These are phyloP conservation scores for Henckelia pumila DNA, from an alignment of 257 asterid species.

Conservation along the genomic window DNA sequence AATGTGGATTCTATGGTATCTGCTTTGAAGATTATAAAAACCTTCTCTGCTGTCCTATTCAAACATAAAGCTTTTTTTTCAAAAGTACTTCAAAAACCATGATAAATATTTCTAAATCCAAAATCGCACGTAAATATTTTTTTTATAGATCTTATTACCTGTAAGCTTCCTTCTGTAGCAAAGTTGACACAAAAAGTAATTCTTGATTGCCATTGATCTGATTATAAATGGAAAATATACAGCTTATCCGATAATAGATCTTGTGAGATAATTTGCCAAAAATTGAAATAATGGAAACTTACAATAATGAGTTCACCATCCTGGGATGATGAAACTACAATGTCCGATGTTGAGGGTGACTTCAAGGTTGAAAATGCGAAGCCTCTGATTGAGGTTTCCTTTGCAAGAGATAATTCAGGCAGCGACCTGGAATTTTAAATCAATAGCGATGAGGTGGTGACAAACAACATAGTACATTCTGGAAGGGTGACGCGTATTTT, in stretches of 20 bases:
- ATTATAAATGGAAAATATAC: constrained; percentile 19
- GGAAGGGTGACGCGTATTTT: not conserved
- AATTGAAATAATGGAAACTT: constrained; percentile 23
- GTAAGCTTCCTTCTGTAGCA: constrained; percentile 57
- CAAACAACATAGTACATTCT: not conserved
- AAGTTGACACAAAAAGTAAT: constrained; percentile 62
- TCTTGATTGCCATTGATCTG: constrained; percentile 84
- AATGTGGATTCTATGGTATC: not conserved
- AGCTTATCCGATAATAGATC: constrained; percentile 18
- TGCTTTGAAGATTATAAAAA: not conserved
- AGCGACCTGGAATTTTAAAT: constrained; percentile 62
- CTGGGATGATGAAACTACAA: constrained; percentile 55
- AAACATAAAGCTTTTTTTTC: not conserved
- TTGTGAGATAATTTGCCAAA: constrained; percentile 2
- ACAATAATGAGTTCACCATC: constrained; percentile 78
- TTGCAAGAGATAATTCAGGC: constrained; percentile 76
- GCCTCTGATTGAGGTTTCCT: constrained; percentile 71
- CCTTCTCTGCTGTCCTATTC: not conserved
- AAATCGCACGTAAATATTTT: not conserved
- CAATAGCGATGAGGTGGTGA: not conserved
- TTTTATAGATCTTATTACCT: constrained; percentile 38
- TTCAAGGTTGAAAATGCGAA: constrained; percentile 48
- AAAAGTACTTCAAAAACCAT: no score
- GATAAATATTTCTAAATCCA: no score
- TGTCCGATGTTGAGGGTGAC: constrained; percentile 44